A percentile compares a stretch with the other conserved stretches of the same genome.
Evolutionary conservation across 2,329 filamentous ascomycete species (phyloP).

Genomic region (Pseudonectria buxi): DNA sequence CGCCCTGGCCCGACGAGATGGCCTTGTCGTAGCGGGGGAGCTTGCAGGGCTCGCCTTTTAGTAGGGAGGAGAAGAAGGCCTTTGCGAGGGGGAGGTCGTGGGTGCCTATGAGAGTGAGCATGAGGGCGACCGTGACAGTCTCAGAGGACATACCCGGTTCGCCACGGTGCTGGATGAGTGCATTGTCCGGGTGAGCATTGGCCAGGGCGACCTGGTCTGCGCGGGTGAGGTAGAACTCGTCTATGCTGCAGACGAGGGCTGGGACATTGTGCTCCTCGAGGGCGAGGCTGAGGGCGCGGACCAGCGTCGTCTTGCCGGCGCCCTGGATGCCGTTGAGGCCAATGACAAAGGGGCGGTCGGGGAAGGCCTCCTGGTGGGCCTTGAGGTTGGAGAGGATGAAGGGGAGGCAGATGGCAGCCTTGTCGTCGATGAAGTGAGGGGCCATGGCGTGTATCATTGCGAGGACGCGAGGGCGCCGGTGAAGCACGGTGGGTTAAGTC

Average conservation of each 20-base stretch:
- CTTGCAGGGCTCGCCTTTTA: constrained; percentile 43
- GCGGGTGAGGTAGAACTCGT: constrained; percentile 82
- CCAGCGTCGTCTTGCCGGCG: constrained; percentile 85
- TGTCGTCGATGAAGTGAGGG: constrained; percentile 61
- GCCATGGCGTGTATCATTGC: constrained; percentile 23
- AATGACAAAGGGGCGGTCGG: constrained; percentile 63
- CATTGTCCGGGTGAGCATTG: constrained; percentile 59
- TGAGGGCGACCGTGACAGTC: no score
- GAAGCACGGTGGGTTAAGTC: not conserved
- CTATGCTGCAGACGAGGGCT: constrained; percentile 71
- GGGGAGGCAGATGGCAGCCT: constrained; percentile 68
- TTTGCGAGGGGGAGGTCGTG: constrained; percentile 66
- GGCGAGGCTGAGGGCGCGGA: constrained; percentile 55
- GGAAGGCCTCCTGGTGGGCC: constrained; percentile 34
- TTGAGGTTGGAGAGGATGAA: constrained; percentile 62
- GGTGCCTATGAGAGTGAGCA: constrained; percentile 35
- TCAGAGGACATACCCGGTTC: constrained; percentile 59
- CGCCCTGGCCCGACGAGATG: constrained; percentile 66
- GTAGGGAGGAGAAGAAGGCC: constrained; percentile 53
- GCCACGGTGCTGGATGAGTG: constrained; percentile 72
- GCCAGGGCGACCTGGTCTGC: constrained; percentile 60
- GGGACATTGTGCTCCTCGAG: constrained; percentile 52
- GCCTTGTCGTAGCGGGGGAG: constrained; percentile 82
- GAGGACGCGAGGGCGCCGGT: constrained; percentile 1
- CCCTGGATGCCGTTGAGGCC: constrained; percentile 90